These are phyloP conservation scores for Mallotus repandus DNA, from an alignment of 441 rosid species.

Conservation along the genomic window DNA sequence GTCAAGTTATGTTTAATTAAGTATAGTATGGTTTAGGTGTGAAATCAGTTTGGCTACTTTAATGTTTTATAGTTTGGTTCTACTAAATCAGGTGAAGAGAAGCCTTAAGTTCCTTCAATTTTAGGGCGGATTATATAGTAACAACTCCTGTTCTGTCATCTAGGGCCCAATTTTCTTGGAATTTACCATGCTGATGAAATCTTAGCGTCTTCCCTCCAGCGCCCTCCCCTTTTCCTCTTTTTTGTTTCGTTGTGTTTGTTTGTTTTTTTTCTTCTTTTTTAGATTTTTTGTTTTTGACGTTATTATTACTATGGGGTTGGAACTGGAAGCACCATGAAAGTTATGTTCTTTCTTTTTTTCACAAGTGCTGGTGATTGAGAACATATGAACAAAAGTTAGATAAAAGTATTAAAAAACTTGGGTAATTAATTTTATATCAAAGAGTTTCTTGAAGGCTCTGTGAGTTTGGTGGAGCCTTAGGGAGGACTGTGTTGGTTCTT, in stretches of 20 bases:
- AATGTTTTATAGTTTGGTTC: constrained; percentile 5
- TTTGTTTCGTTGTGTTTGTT: no score
- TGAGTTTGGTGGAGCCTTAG: constrained; percentile 16
- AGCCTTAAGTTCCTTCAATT: constrained; percentile 8
- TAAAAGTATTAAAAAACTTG: neutral
- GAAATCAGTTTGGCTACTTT: neutral
- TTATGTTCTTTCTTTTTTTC: neutral
- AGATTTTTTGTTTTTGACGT: no score
- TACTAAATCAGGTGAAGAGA: constrained; percentile 15
- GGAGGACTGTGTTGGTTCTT: constrained; percentile 7
- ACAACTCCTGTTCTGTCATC: neutral
- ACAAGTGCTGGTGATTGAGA: neutral
- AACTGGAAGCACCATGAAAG: neutral
- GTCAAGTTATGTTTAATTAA: constrained; percentile 4
- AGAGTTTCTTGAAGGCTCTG: neutral
- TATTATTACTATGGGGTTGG: no score
- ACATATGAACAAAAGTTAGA: neutral
- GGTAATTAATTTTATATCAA: neutral
- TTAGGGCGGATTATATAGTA: constrained; percentile 4
- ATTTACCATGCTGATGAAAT: neutral
- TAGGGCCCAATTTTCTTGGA: neutral
- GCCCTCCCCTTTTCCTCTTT: neutral
- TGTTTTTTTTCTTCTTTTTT: no score
- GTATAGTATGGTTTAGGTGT: neutral
- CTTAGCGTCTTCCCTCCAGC: neutral